Base-by-base conservation (phyloP, 2,329 filamentous ascomycete species). In the Camillea tinctor region DNA sequence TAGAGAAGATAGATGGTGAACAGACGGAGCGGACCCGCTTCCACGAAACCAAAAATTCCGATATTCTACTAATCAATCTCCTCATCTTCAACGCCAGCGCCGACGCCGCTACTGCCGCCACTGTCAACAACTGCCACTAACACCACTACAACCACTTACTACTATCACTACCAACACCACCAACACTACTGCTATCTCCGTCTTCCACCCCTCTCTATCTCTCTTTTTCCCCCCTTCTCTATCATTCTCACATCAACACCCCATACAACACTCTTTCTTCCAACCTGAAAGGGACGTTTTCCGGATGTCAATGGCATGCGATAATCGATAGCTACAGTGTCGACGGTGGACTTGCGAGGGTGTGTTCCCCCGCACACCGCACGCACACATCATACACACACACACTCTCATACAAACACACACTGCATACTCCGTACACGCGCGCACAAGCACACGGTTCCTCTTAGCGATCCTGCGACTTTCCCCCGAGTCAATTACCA, bases 341-440 rank as follows among this genome's bases (percentile, higher is more conserved):
- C 74, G 76, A 79, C 79, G 81, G 81, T 80, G 80, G 81, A 82
- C 80, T 82, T 79, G 81, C 79, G 80, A 80, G 82, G 81, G 81
- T 82, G 75, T 75, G 70, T 80, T 81, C 80, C 82, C 36, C 82
- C 82, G 82, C 82, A 83, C 80, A 80, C 80, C 79, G 80, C 74
- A 79, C 68, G 71, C 74, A 76, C 75, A 69, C 71, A n/a, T 54
- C 56, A 61, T 9, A 26, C 24, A 26, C 24, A 30, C 26, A 9
- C n/a, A n/a, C n/a, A n/a, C n/a, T n/a, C n/a, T n/a, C n/a, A n/a
- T n/a, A n/a, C n/a, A n/a, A n/a, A n/a, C n/a, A n/a, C n/a, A n/a
- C n/a, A n/a, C n/a, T n/a, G n/a, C n/a, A n/a, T n/a, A 57, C 54
- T 26, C 59, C 60, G 52, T 20, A 52, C 21, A 54, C 23, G 11